Evolutionary conservation across 140 eudicot genomes (phyloP).

Genomic region (Ambrosia hybrid): DNA sequence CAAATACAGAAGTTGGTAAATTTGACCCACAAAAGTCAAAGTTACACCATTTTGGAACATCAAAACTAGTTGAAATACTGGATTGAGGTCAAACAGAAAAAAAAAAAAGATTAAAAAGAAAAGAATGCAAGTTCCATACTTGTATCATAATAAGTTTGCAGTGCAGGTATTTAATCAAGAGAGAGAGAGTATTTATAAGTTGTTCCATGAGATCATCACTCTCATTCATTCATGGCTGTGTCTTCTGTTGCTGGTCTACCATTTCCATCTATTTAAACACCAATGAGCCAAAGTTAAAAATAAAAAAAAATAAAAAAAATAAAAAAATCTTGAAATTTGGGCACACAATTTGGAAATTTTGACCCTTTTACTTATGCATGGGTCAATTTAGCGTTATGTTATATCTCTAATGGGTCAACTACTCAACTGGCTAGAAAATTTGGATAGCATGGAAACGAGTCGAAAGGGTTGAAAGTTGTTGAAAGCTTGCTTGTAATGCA

Average conservation of each 20-base stretch:
- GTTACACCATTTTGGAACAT: not conserved
- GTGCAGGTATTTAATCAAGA: conserved; percentile 18
- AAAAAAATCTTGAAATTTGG: not conserved
- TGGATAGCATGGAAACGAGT: not conserved
- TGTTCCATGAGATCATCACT: conserved; percentile 23
- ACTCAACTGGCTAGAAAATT: not conserved
- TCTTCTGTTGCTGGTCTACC: conserved; percentile 26
- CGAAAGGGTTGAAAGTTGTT: not conserved
- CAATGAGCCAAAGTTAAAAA: not conserved
- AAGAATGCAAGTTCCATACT: conserved; percentile 30
- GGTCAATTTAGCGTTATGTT: not conserved
- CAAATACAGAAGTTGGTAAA: too few species aligned
- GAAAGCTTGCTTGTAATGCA: not conserved
- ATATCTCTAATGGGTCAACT: not conserved
- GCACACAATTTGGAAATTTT: not conserved
- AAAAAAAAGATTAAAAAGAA: not conserved
- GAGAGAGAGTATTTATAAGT: conserved; percentile 18
- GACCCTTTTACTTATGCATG: not conserved
- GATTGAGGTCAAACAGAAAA: not conserved
- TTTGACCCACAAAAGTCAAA: not conserved
- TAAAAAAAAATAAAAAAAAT: not conserved
- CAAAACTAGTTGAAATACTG: not conserved
- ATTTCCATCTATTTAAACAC: conserved; percentile 36
- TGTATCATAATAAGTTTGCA: conserved; percentile 33
- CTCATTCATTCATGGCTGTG: conserved; percentile 12